A percentile compares a stretch with the other conserved stretches of the same genome.
phyloP scores from a whole-genome alignment of 257 asterid genomes.

The Primulina tabacum region DNA sequence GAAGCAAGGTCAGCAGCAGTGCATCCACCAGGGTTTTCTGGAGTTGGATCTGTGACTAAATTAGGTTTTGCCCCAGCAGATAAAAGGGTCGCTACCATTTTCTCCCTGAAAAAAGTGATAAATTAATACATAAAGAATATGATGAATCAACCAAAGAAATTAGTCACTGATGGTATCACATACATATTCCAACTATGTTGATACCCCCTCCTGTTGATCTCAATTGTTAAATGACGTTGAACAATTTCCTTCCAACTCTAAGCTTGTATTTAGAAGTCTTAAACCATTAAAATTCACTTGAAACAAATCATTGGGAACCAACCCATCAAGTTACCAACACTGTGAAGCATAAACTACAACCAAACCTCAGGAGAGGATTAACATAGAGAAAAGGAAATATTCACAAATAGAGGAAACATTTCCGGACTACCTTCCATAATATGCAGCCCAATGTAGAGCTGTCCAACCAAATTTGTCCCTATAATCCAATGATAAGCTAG shows the following conservation, averaged over 20 bases:
- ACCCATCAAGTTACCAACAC: not conserved
- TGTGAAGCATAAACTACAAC: not conserved
- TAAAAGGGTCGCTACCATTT: conserved; percentile 88
- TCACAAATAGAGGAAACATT: not conserved
- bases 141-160: conserved; percentile 16
- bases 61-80: conserved; percentile 90
- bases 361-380: conserved; percentile 2
- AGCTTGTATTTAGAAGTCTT: not conserved
- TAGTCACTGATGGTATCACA: too few relatives aligned
- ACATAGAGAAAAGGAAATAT: not conserved
- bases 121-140: not conserved
- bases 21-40: conserved; percentile 71
- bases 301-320: not conserved
- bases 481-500: conserved; percentile 85
- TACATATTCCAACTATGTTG: not conserved
- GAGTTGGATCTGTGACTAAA: conserved; percentile 86
- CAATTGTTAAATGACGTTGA: not conserved
- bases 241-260: not conserved
- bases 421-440: conserved; percentile 68
- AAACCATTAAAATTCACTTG: not conserved
- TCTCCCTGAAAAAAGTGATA: conserved; percentile 53
- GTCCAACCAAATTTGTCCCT: conserved; percentile 97
- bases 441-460: conserved; percentile 98
- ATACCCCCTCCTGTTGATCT: too few relatives aligned
- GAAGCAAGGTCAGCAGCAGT: conserved; percentile 97